These are phyloP conservation scores for Elsinoe batatas DNA, from an alignment of 2,329 filamentous ascomycete species.

Conservation along the genomic window DNA sequence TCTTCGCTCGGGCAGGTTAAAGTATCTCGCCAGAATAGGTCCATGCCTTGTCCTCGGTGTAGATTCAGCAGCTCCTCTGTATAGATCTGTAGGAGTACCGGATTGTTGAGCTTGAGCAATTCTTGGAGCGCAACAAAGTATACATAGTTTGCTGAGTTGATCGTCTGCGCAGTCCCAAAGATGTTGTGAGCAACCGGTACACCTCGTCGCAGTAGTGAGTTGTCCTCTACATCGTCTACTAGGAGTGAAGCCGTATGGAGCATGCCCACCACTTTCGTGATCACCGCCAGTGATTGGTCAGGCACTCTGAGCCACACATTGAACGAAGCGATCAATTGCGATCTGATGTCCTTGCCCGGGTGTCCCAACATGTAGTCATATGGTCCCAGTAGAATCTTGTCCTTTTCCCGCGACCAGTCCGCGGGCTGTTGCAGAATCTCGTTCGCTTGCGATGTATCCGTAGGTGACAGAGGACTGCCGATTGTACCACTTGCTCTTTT, in stretches of 20 bases:
- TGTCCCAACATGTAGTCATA: constrained; percentile 72
- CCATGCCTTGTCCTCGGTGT: constrained; percentile 82
- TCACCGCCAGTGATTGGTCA: constrained; percentile 56
- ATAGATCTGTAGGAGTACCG: constrained; percentile 58
- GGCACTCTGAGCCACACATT: constrained; percentile 73
- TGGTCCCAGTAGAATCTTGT: constrained; percentile 65
- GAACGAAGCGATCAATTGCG: constrained; percentile 70
- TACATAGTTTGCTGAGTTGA: constrained; percentile 83
- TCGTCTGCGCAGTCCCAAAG: constrained; percentile 77
- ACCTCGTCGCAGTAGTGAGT: constrained; percentile 63
- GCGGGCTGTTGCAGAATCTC: constrained; percentile 13
- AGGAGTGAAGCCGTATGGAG: constrained; percentile 75
- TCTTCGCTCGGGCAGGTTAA: constrained; percentile 76
- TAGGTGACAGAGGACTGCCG: constrained; percentile 3
- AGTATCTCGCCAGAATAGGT: constrained; percentile 80
- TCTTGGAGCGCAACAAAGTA: constrained; percentile 75
- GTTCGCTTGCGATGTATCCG: constrained; percentile 7
- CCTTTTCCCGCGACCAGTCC: constrained; percentile 64
- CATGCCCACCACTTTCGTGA: constrained; percentile 74
- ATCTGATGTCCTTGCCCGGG: constrained; percentile 76
- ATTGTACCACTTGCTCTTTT: constrained; percentile 10
- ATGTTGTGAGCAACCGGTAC: constrained; percentile 75
- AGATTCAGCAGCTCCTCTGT: constrained; percentile 76
- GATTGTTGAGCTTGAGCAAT: constrained; percentile 60
- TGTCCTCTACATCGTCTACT: constrained; percentile 83